These are phyloP conservation scores for Zhuliangozyma parablackwelliae DNA, from an alignment of 1,139 yeast species.

Conservation along the genomic window DNA sequence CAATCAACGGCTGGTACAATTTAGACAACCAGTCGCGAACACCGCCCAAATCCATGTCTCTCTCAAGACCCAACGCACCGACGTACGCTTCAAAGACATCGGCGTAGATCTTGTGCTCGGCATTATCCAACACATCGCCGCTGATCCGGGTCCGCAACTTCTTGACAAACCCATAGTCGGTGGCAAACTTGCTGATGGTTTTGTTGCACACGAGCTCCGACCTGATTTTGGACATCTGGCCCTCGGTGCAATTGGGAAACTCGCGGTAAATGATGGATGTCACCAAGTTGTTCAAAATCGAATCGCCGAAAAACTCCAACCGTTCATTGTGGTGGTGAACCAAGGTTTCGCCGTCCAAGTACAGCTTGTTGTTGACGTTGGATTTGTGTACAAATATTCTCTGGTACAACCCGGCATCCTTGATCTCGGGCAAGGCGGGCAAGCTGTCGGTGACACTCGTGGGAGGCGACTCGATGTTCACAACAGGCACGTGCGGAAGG, in stretches of 20 bases:
- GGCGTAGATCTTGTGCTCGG: constrained; percentile 56
- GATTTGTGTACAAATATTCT: constrained; percentile 85
- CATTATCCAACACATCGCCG: constrained; percentile 28
- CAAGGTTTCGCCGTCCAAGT: constrained; percentile 53
- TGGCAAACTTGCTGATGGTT: constrained; percentile 67
- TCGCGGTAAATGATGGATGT: constrained; percentile 62
- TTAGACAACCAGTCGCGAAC: constrained; percentile 59
- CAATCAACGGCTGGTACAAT: constrained; percentile 37
- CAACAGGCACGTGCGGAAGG: constrained; percentile 10
- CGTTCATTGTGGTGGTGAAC: constrained; percentile 78
- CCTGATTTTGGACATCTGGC: constrained; percentile 70
- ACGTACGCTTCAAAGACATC: constrained; percentile 89
- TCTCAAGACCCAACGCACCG: constrained; percentile 74
- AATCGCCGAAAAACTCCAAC: constrained; percentile 89
- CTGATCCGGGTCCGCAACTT: constrained; percentile 47
- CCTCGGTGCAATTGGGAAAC: constrained; percentile 76
- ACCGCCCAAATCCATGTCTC: constrained; percentile 38
- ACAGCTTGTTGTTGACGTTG: constrained; percentile 54
- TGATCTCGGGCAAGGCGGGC: constrained; percentile 70
- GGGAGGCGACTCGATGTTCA: constrained; percentile 10
- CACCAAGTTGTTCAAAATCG: constrained; percentile 70
- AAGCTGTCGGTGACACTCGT: constrained; percentile 26
- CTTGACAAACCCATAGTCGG: constrained; percentile 64
- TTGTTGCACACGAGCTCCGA: constrained; percentile 71
- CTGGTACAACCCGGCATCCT: constrained; percentile 53